Conservation (phyloP, 1,284 basidiomycete genomes). For the Stereum hirsutum region DNA sequence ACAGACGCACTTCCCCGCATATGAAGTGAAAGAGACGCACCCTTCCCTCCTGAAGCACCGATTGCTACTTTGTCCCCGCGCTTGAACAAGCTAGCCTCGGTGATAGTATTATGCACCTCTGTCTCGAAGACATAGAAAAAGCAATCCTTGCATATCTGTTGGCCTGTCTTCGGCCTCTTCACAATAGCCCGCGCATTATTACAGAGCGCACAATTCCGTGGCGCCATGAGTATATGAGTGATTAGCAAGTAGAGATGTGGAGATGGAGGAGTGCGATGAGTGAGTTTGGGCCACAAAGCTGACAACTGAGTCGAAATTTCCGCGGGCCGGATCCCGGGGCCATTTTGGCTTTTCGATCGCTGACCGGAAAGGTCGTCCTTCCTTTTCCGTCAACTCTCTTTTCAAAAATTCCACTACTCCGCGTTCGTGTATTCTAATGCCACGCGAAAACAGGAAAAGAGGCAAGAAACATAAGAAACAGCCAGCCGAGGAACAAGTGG, state of each 20-base stretch:
- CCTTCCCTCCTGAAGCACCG: constrained; percentile 97
- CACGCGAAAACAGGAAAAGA: constrained; percentile 66
- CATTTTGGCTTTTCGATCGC: too few relatives aligned
- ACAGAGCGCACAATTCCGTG: constrained; percentile 69
- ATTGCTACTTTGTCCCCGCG: constrained; percentile 95
- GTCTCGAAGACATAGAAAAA: constrained; percentile 98
- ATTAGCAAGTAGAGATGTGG: not conserved
- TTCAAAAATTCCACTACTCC: constrained; percentile 2
- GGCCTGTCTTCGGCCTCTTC: constrained; percentile 94
- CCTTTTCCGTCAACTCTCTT: not conserved
- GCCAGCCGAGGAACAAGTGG: constrained; percentile 6
- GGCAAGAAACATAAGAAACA: constrained; percentile 66
- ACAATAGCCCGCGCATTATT: constrained; percentile 75
- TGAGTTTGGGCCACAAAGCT: not conserved
- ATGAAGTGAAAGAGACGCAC: constrained; percentile 33
- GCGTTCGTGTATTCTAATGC: constrained; percentile 34
- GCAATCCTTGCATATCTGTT: constrained; percentile 92
- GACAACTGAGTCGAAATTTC: not conserved
- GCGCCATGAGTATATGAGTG: constrained; percentile 43
- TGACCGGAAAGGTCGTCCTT: not conserved
- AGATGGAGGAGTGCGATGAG: not conserved
- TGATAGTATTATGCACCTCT: constrained; percentile 95
- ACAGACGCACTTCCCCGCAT: not conserved
- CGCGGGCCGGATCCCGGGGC: too few relatives aligned
- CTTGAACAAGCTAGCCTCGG: constrained; percentile 73